Evolutionary conservation across 1,284 basidiomycete species (phyloP).

Genomic region (Cryptococcus sp.): DNA sequence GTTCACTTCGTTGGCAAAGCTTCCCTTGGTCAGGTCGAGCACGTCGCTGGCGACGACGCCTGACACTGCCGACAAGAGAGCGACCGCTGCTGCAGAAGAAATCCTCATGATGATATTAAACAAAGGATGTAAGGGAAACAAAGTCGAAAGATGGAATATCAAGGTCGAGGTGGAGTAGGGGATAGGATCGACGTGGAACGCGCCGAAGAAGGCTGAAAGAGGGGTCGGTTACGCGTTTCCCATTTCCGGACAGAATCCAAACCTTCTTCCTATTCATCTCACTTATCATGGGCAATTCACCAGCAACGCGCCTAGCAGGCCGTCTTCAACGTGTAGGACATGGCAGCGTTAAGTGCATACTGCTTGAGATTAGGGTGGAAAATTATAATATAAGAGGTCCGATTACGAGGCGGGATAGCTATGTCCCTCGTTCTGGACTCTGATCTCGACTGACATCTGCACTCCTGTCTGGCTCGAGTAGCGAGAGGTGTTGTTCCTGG

Average conservation of each 20-base stretch:
- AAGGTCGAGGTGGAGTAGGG: neutral
- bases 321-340: too few species aligned
- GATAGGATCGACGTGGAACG: neutral
- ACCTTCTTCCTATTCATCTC: too few species aligned
- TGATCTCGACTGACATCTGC: conserved; percentile 4
- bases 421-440: too few species aligned
- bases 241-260: too few species aligned
- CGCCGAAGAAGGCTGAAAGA: neutral
- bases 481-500: conserved; percentile 11
- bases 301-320: too few species aligned
- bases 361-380: too few species aligned
- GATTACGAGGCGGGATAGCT: too few species aligned
- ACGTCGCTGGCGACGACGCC: conserved; percentile 57
- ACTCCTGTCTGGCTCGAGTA: conserved; percentile 7
- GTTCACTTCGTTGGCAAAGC: conserved; percentile 66
- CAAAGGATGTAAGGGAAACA: neutral
- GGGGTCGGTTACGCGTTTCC: too few species aligned
- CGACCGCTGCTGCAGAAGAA: conserved; percentile 18
- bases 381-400: too few species aligned
- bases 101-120: conserved; percentile 10
- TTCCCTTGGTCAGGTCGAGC: conserved; percentile 62
- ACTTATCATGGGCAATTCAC: too few species aligned
- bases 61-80: conserved; percentile 23
- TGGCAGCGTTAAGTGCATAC: too few species aligned
- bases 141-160: neutral